Percentiles rank a stretch among this genome's conserved stretches.
Conservation (phyloP, 2,329 filamentous ascomycete species). For the Diplocarpon mali region DNA sequence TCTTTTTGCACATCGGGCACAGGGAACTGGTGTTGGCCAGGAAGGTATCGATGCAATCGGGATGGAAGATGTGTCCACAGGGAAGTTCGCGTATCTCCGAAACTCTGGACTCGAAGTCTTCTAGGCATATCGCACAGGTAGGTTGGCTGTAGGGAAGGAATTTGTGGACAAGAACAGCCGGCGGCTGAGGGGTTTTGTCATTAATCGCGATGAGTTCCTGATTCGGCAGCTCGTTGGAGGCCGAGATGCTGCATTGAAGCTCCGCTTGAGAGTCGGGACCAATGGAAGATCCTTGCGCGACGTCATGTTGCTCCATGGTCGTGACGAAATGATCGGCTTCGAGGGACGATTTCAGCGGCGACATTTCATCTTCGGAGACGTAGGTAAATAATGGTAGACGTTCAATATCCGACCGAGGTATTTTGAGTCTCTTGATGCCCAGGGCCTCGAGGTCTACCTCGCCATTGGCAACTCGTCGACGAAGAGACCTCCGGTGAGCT, state of each 20-base stretch:
- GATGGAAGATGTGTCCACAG: slow-evolving; percentile 89
- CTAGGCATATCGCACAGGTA: slow-evolving; percentile 81
- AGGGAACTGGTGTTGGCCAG: slow-evolving; percentile 68
- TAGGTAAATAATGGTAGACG: slow-evolving; percentile 74
- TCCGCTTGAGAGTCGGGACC: background rate
- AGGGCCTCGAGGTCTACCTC: slow-evolving; percentile 80
- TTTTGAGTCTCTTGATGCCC: slow-evolving; percentile 71
- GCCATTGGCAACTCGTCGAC: slow-evolving; percentile 60
- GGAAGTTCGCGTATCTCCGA: slow-evolving; percentile 75
- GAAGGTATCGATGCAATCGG: slow-evolving; percentile 82
- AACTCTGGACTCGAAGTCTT: slow-evolving; percentile 58
- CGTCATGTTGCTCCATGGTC: slow-evolving; percentile 1
- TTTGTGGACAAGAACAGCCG: slow-evolving; percentile 14
- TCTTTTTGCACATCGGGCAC: slow-evolving; percentile 84
- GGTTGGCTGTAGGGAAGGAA: slow-evolving; percentile 56
- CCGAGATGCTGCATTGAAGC: background rate
- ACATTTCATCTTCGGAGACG: slow-evolving; percentile 40
- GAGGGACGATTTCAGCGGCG: slow-evolving; percentile 28
- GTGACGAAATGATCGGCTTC: background rate
- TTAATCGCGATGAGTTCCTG: slow-evolving; percentile 8
- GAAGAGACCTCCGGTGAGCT: slow-evolving; percentile 54
- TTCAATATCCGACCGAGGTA: slow-evolving; percentile 60
- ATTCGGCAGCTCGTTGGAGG: background rate
- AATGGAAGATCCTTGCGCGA: background rate
- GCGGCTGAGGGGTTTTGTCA: slow-evolving; percentile 9